Evolutionary conservation across 305 asterid genomes (phyloP), one percentile per base, ranked within the genome.

Genomic region (Lippia alba): DNA sequence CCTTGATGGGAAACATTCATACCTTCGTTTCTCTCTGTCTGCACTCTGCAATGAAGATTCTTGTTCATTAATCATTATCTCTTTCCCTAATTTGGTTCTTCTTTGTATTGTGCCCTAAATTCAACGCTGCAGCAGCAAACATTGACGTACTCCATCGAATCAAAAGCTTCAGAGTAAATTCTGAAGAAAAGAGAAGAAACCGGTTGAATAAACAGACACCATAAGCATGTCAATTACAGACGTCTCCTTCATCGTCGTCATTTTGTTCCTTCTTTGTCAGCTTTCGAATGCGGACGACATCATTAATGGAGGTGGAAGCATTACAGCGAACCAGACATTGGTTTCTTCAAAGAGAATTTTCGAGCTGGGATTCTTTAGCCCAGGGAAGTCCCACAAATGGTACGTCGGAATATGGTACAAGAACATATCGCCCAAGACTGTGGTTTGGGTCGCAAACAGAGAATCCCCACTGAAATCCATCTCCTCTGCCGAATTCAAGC

Each of bases 381-480:
- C 60, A 0, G 57, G 34, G n/a, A 66, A 45, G 4, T 71, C 77
- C 34, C 44, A 50, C 2, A 71, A 66, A 8, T 61, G 65, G 2
- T 76, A 71, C 11, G 16, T 80, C 12, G 87, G 90, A 33, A 76
- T 85, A 46, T 80, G 83, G 85, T 78, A 68, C 46, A 72, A 66
- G 49, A 51, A 72, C 12, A 24, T 58, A 12, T 1, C 79, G 5
- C 61, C 12, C n/a, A 10, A 8, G 19, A 68, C 71, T 4, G 60
- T 69, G 11, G 69, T 74, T 1, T 79, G 87, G 84, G 72, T 82
- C 0, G 86, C 84, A 44, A 79, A 65, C 70, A 12, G 70, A 15
- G 70, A 20, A 12, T 12, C 0, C n/a, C 70, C 70, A 10, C 51
- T 83, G 3, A 34, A 48, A 0, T 19, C 50, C 1, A 64, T 46